These are phyloP conservation scores for Ustilago shanxiensis DNA, from an alignment of 1,284 basidiomycete species.

Conservation along the genomic window DNA sequence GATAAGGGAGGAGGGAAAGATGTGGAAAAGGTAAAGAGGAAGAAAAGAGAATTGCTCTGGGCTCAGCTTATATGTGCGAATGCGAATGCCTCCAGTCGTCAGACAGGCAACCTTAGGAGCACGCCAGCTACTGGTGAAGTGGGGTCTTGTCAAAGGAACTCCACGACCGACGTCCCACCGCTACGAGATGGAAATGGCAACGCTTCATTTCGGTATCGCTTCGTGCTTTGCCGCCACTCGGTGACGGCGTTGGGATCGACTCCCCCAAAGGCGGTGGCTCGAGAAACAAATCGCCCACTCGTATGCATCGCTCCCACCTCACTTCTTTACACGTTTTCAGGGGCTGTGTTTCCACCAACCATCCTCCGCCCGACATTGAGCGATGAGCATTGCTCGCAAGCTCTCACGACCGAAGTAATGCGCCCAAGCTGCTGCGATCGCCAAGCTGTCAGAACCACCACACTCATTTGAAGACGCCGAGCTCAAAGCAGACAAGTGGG, in stretches of 20 bases:
- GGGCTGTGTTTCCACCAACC: neutral
- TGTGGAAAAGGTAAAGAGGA: neutral
- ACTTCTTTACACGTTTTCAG: neutral
- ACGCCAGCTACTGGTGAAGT: neutral
- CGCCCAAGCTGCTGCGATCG: neutral
- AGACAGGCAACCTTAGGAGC: neutral
- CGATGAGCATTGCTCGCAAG: neutral
- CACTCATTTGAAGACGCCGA: neutral
- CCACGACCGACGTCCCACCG: neutral
- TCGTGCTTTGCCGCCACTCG: neutral
- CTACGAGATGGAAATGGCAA: neutral
- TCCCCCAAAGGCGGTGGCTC: too few species aligned
- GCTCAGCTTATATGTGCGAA: neutral
- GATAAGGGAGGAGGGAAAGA: neutral
- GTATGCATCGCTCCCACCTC: neutral
- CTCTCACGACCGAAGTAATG: neutral
- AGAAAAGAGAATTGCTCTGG: neutral
- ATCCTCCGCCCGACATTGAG: neutral
- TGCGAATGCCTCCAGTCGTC: neutral
- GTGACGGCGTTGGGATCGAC: neutral
- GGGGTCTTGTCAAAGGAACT: neutral
- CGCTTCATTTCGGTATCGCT: slow-evolving; percentile 11
- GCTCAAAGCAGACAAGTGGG: too few species aligned
- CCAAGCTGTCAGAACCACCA: neutral
- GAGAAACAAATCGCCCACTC: neutral